Evolutionary conservation across 495 filamentous ascomycete species (phyloP), one percentile per base, ranked within the genome.

Genomic region (Rostrohypoxylon terebratum): DNA sequence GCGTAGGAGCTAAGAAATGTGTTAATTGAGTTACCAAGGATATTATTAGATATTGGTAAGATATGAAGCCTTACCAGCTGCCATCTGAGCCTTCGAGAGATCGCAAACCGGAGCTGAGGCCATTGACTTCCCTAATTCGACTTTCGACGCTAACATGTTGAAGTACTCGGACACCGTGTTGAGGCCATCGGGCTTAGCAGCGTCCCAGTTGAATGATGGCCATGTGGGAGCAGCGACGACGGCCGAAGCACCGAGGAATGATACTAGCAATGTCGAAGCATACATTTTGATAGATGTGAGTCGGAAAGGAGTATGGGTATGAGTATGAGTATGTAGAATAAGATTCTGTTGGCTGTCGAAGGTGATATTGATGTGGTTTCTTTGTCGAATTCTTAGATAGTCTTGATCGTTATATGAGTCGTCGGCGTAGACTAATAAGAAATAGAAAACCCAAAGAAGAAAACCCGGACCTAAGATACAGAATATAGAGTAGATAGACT

Each of bases 111-210:
- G 85, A 14, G 81, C 81, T 16, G 40, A 9, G 3, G 76, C 53
- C 75, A 81, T 75, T 3, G 65, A 33, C 63, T 79, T 82, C 61
- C 77, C 78, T 20, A 78, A 59, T 69, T 83, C 78, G 58, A 86
- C 79, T 75, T 86, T 87, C 40, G 75, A 25, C 23, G 82, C 85
- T 48, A 88, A 70, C 68, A 85, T 72, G 69, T 84, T 83, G 81
- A 88, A 88, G 78, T 88, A 88, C 33, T 85, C 80, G 58, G 84
- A 82, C 44, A 88, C 64, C 13, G 81, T 72, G 20, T 82, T 72
- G 68, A 83, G 74, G 45, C 78, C 79, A 14, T 71, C 80, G 20
- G 85, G 77, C 45, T 75, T 69, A 40, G 68, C 71, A 10, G 77
- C 73, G 18, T 77, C 77, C 38, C 73, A 47, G 68, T 77, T 76